Base-by-base conservation (phyloP, 2,329 filamentous ascomycete genomes). In the Trichophyton schoenleinii region DNA sequence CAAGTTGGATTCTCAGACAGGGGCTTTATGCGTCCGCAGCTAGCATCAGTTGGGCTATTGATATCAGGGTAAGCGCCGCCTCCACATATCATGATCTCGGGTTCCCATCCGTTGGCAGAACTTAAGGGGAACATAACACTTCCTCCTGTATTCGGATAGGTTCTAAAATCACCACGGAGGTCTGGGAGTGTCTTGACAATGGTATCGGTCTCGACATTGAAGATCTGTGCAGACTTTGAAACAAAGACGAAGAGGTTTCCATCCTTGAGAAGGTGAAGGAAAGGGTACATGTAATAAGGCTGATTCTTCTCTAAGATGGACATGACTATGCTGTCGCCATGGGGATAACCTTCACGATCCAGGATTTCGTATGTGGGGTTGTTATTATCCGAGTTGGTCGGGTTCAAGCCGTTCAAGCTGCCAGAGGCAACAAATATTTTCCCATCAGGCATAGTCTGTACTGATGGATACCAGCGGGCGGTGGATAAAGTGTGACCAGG, bases 271-370 rank as follows among this genome's bases (percentile, higher is more conserved):
- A 85, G 73, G 67, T 84, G 82, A 34, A 85, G 71, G 69, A 84
- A 84, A 2, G 83, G 83, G 67, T 84, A 85, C 81, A 83, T 83
- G 71, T 83, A 84, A 72, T 85, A 84, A 13, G 83, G 83, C 69
- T 84, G 80, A 65, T 81, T 83, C 68, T 78, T 78, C 60, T 72
- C 74, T 25, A 85, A 72, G 42, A 85, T 81, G 3, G 80, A 77
- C 75, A 84, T 77, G 7, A 71, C 70, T 49, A 78, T 75, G 67
- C 75, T 82, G 18, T 71, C 68, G 57, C 80, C 81, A 53, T 73
- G 70, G 2, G 77, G 75, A 49, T 76, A 69, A 61, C 80, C 82
- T 48, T 76, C 67, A 31, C 71, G 63, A 62, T 79, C 78, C n/a
- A 85, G 72, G 28, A 84, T 77, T 67, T 85, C 83, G 68, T 83